Percentiles rank a stretch among this genome's conserved stretches.
Conservation (phyloP, 2,329 filamentous ascomycete genomes). For the Coleophoma cylindrospora region DNA sequence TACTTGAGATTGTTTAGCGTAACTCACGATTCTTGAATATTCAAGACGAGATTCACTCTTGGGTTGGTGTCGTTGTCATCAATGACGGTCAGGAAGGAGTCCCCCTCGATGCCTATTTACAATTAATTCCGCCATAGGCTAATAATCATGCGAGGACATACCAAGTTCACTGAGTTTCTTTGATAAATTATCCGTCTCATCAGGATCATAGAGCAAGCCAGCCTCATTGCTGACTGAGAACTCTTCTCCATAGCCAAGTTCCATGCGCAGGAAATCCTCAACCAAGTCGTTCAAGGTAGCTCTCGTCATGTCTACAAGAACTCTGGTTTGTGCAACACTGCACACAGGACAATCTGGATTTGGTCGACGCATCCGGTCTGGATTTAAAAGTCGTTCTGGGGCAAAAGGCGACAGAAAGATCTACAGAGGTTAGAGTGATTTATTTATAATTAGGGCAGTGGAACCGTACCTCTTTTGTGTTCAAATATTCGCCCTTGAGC, state of each 20-base stretch:
- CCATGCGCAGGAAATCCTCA: conserved; percentile 61
- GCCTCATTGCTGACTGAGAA: conserved; percentile 71
- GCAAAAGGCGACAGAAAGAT: conserved; percentile 74
- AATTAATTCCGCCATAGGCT: conserved; percentile 15
- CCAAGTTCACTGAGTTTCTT: conserved; percentile 77
- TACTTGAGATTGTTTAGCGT: background rate
- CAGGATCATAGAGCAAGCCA: conserved; percentile 81
- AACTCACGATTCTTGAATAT: conserved; percentile 57
- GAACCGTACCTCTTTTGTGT: conserved; percentile 64
- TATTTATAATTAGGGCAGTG: background rate
- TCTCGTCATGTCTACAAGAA: conserved; percentile 62
- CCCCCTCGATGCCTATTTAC: conserved; percentile 56
- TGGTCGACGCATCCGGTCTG: conserved; percentile 54
- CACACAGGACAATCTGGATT: conserved; percentile 84
- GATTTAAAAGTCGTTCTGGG: conserved; percentile 50
- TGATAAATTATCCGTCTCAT: conserved; percentile 78
- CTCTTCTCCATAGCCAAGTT: conserved; percentile 76
- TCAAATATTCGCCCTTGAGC: conserved; percentile 63
- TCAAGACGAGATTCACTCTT: conserved; percentile 75
- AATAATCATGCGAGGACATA: conserved; percentile 26
- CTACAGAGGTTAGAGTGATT: conserved; percentile 28
- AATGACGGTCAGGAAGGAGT: conserved; percentile 77
- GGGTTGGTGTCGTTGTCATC: conserved; percentile 72
- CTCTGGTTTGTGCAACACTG: conserved; percentile 62
- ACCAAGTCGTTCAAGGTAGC: conserved; percentile 79